Evolutionary conservation across 352 stramenopile genomes (phyloP).

Genomic region (Phytophthora hybrid): DNA sequence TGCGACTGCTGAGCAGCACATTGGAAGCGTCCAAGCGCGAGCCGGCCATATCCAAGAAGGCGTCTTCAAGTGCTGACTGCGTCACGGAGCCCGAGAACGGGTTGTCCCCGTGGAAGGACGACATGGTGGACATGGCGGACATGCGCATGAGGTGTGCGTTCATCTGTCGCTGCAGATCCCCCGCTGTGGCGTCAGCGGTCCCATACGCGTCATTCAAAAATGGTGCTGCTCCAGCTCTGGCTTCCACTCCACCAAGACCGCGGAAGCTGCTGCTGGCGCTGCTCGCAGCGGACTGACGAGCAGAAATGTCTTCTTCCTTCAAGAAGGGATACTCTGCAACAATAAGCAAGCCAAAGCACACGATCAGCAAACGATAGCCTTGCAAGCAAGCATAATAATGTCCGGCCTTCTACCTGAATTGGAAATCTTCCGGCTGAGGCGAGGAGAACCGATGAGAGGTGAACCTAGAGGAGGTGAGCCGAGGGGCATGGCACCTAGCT

Average conservation of each 20-base stretch:
- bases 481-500: slow-evolving; percentile 37
- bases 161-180: slow-evolving; percentile 54
- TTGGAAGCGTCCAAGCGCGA: slow-evolving; percentile 79
- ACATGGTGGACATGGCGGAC: slow-evolving; percentile 63
- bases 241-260: slow-evolving; percentile 17
- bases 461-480: slow-evolving; percentile 48
- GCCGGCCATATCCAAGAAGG: slow-evolving; percentile 87
- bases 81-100: slow-evolving; percentile 79
- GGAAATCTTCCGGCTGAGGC: slow-evolving; percentile 69
- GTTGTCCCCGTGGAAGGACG: slow-evolving; percentile 66
- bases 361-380: slow-evolving; percentile 4
- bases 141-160: slow-evolving; percentile 62
- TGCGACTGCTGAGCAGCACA: slow-evolving; percentile 72
- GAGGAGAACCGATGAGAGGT: slow-evolving; percentile 57
- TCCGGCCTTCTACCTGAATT: slow-evolving; percentile 53
- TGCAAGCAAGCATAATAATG: not conserved
- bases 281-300: slow-evolving; percentile 35
- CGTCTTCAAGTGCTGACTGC: slow-evolving; percentile 84
- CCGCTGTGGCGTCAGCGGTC: slow-evolving; percentile 30
- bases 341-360: not conserved
- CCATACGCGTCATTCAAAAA: slow-evolving; percentile 46
- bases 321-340: slow-evolving; percentile 70
- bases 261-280: slow-evolving; percentile 31
- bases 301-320: slow-evolving; percentile 61
- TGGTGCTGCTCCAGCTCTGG: slow-evolving; percentile 21